Conservation (phyloP, 2,329 filamentous ascomycete genomes). For the Dothiorella sarmentorum region DNA sequence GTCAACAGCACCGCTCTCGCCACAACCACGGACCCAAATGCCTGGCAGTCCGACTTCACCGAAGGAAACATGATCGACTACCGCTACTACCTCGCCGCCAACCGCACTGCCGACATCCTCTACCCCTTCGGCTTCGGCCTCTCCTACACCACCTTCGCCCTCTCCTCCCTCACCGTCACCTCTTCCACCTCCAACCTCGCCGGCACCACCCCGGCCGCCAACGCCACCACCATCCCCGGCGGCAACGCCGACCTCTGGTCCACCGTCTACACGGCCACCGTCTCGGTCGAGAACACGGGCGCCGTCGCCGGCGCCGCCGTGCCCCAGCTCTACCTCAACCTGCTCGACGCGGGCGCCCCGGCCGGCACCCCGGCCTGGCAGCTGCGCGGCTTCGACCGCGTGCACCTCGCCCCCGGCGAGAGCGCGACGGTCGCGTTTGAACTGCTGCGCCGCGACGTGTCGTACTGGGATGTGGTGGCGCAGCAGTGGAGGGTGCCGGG, state of each 20-base stretch:
- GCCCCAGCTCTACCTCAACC: conserved; percentile 56
- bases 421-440: conserved; percentile 43
- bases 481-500: conserved; percentile 43
- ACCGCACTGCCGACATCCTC: conserved; percentile 23
- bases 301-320: conserved; percentile 47
- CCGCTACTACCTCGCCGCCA: conserved; percentile 46
- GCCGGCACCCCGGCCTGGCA: conserved; percentile 47
- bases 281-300: conserved; percentile 52
- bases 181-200: not conserved
- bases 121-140: conserved; percentile 40
- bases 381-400: conserved; percentile 49
- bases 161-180: conserved; percentile 13
- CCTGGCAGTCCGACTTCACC: conserved; percentile 49
- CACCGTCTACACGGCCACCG: conserved; percentile 40
- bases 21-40: conserved; percentile 33
- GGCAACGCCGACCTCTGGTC: conserved; percentile 56
- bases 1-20: conserved; percentile 35
- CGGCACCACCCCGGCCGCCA: conserved; percentile 17
- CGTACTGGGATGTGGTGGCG: conserved; percentile 46
- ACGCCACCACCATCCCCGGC: conserved; percentile 37
- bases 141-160: conserved; percentile 36
- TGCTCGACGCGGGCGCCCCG: conserved; percentile 28
- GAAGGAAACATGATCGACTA: conserved; percentile 56
- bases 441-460: conserved; percentile 48
- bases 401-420: conserved; percentile 42